Evolutionary conservation across 2,329 filamentous ascomycete species (phyloP), one percentile per base, ranked within the genome.

Genomic region (Colletotrichum sp.): DNA sequence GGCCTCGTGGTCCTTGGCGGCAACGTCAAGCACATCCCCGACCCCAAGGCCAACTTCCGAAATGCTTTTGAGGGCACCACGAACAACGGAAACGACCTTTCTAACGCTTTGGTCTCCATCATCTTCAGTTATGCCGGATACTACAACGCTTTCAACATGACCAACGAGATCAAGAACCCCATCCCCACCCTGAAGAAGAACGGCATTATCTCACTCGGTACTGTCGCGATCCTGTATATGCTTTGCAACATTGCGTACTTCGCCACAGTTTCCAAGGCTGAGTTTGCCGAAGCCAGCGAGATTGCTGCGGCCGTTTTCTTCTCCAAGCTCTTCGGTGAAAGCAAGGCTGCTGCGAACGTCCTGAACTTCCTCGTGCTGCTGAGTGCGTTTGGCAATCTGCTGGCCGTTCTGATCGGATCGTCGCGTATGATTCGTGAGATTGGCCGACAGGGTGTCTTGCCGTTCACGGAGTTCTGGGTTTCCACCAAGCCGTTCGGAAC

Each of bases 401-500:
- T 92, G 15, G 89, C 88, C 3, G 88, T 91, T 0, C 79, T 92
- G 13, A 86, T 93, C 34, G 90, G 90, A 0, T 83, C 86, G 4
- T 92, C 90, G 0, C 86, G 92, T 9, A 82, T 91, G 78, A 89
- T 93, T 49, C 87, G 92, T 15, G 92, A 93, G 80, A 92, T 90
- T 76, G 92, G 90, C 57, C 84, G 88, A 87, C 91, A 93, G 84
- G 92, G 92, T 8, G 90, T 93, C 1, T 84, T 93, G 3, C 91
- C 92, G 0, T 93, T 82, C n/a, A 87, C 91, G 2, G 82, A 82
- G 2, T 90, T 93, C 76, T 94, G 92, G 92, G 91, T 90, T 0
- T 91, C 90, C 0, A 93, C 92, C 0, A 87, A 86, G 71, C 92
- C 92, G 0, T 93, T 93, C 72, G 92, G 91, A 3, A 94, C 92